Evolutionary conservation across 2,329 filamentous ascomycete genomes (phyloP).

Genomic region (Arachnomyces sp.): DNA sequence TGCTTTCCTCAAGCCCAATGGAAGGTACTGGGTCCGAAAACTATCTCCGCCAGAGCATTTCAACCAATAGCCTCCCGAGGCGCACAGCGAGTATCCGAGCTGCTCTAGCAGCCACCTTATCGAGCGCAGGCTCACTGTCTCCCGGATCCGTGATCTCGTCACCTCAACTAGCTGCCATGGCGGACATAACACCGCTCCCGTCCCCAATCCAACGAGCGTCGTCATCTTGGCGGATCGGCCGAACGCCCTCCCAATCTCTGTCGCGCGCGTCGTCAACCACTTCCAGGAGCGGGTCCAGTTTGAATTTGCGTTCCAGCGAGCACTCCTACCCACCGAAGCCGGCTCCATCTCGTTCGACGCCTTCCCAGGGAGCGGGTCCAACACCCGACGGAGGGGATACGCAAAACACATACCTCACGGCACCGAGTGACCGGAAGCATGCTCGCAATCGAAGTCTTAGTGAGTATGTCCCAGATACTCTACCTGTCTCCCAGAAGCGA

Average conservation of each 20-base stretch:
- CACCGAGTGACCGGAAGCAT: constrained; percentile 39
- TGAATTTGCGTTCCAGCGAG: constrained; percentile 29
- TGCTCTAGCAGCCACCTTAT: constrained; percentile 28
- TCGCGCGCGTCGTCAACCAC: constrained; percentile 36
- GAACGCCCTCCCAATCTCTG: constrained; percentile 44
- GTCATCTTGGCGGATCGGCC: constrained; percentile 42
- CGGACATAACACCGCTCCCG: constrained; percentile 70
- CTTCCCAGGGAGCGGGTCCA: constrained; percentile 37
- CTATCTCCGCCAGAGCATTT: constrained; percentile 32
- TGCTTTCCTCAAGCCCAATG: no score
- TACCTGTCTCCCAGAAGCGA: constrained; percentile 58
- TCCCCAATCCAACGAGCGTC: constrained; percentile 55
- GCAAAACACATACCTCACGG: constrained; percentile 1
- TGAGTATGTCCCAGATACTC: constrained; percentile 72
- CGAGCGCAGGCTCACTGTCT: constrained; percentile 41
- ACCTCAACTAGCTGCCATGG: constrained; percentile 66
- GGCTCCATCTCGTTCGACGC: constrained; percentile 23
- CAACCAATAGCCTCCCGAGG: constrained; percentile 35
- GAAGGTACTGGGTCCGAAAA: no score
- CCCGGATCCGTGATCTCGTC: constrained; percentile 64
- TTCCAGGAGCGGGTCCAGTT: constrained; percentile 30
- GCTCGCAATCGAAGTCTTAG: constrained; percentile 75
- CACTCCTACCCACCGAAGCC: constrained; percentile 27
- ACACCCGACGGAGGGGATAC: constrained; percentile 22
- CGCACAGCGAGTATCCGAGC: constrained; percentile 40